These are phyloP conservation scores for Darksidea phi DNA, from an alignment of 495 filamentous ascomycete species.

Conservation along the genomic window DNA sequence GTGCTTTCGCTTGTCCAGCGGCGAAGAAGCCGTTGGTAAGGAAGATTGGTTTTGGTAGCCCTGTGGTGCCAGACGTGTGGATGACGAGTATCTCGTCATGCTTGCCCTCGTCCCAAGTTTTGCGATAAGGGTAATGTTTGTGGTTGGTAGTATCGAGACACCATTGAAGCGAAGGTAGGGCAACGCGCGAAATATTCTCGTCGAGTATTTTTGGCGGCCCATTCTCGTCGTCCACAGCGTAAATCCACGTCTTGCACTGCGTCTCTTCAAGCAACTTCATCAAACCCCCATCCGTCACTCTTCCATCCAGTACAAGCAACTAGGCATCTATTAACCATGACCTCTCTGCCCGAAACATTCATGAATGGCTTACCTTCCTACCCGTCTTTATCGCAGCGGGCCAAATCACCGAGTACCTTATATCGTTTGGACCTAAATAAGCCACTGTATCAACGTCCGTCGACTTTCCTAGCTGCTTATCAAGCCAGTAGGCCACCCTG, in stretches of 20 bases:
- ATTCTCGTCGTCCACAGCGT: constrained; percentile 9
- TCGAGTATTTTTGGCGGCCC: not conserved
- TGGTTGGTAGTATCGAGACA: not conserved
- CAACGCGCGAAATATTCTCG: not conserved
- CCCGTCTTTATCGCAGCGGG: constrained; percentile 44
- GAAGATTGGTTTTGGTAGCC: constrained; percentile 11
- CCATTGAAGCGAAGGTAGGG: constrained; percentile 7
- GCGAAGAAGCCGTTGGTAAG: constrained; percentile 3
- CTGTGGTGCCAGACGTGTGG: constrained; percentile 24
- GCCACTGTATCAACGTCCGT: constrained; percentile 40
- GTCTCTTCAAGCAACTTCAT: not conserved
- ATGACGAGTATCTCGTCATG: constrained; percentile 13
- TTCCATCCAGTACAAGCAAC: constrained; percentile 13
- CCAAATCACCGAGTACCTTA: constrained; percentile 44
- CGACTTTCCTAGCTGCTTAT: constrained; percentile 14
- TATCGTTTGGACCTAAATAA: constrained; percentile 46
- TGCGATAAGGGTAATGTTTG: constrained; percentile 10
- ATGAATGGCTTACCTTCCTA: constrained; percentile 32
- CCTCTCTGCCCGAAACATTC: not conserved
- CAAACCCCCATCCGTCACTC: constrained; percentile 6
- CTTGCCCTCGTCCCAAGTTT: constrained; percentile 17
- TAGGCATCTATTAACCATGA: not conserved
- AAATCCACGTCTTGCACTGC: constrained; percentile 7
- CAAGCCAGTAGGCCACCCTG: constrained; percentile 16
- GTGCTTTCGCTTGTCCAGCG: too few species aligned